These are phyloP conservation scores for Penicillium verhagenii DNA, from an alignment of 495 filamentous ascomycete genomes.

Conservation along the genomic window DNA sequence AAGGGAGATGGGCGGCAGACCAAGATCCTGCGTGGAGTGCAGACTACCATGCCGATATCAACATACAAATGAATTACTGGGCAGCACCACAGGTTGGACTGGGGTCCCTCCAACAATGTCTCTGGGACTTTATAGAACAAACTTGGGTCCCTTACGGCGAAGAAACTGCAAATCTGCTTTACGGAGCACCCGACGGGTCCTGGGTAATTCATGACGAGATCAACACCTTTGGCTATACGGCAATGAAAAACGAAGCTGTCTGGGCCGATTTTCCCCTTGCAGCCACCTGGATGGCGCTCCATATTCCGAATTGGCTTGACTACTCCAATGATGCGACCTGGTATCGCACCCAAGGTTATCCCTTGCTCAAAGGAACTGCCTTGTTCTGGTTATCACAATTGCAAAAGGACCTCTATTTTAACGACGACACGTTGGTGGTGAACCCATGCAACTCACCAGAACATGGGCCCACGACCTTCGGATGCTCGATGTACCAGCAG, in stretches of 20 bases:
- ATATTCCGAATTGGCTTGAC: slow-evolving; percentile 48
- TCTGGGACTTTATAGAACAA: slow-evolving; percentile 50
- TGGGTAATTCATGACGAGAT: slow-evolving; percentile 49
- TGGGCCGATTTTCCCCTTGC: slow-evolving; percentile 45
- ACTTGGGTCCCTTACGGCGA: slow-evolving; percentile 51
- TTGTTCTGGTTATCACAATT: slow-evolving; percentile 49
- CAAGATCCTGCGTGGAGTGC: slow-evolving; percentile 40
- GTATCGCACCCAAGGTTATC: slow-evolving; percentile 42
- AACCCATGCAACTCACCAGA: slow-evolving; percentile 54
- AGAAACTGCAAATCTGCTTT: slow-evolving; percentile 48
- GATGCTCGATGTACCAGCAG: slow-evolving; percentile 51
- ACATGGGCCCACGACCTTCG: slow-evolving; percentile 52
- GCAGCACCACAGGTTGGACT: slow-evolving; percentile 35
- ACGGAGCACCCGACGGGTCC: slow-evolving; percentile 38
- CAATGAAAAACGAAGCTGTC: slow-evolving; percentile 38
- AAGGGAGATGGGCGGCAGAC: slow-evolving; percentile 42
- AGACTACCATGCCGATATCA: slow-evolving; percentile 53
- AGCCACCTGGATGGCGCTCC: slow-evolving; percentile 52
- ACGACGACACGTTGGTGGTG: slow-evolving; percentile 50
- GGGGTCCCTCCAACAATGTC: slow-evolving; percentile 25
- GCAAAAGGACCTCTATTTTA: slow-evolving; percentile 41
- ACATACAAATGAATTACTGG: slow-evolving; percentile 56
- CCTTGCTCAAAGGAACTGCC: slow-evolving; percentile 46
- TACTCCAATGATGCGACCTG: slow-evolving; percentile 45
- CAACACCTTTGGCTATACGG: slow-evolving; percentile 52